These are phyloP conservation scores for Podila epicladia DNA, from an alignment of 192 early-diverging fungal genomes.

Conservation along the genomic window DNA sequence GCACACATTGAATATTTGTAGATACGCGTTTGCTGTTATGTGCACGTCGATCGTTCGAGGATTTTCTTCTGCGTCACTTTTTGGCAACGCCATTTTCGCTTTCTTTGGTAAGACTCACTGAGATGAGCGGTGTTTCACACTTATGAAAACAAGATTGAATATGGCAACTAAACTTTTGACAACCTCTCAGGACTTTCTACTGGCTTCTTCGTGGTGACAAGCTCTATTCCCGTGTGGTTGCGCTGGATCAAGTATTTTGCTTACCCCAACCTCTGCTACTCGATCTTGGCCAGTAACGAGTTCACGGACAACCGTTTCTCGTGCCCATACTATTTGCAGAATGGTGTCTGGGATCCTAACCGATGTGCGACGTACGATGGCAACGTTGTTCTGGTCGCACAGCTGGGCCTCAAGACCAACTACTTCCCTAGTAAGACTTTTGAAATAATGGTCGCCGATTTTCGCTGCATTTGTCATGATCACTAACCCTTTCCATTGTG, in stretches of 20 bases:
- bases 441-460: background rate
- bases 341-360: constrained; percentile 27
- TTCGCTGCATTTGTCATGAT: too few relatives aligned
- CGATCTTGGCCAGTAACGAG: constrained; percentile 45
- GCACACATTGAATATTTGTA: background rate
- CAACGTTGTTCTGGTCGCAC: constrained; percentile 15
- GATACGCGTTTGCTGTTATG: constrained; percentile 34
- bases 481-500: background rate
- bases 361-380: constrained; percentile 30
- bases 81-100: constrained; percentile 47
- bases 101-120: constrained; percentile 26
- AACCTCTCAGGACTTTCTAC: constrained; percentile 27
- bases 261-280: constrained; percentile 28
- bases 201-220: constrained; percentile 43
- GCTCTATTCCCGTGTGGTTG: constrained; percentile 40
- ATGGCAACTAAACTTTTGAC: background rate
- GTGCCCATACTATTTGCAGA: constrained; percentile 12
- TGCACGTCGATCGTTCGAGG: constrained; percentile 36
- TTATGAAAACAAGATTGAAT: background rate
- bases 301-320: constrained; percentile 27
- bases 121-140: background rate
- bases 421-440: constrained; percentile 24
- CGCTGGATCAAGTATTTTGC: constrained; percentile 46
- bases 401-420: constrained; percentile 18
- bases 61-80: constrained; percentile 35